A percentile compares a stretch with the other conserved stretches of the same genome.
phyloP scores from a whole-genome alignment of 164 flowering plant genomes.

The Macadamia tetraphylla region DNA sequence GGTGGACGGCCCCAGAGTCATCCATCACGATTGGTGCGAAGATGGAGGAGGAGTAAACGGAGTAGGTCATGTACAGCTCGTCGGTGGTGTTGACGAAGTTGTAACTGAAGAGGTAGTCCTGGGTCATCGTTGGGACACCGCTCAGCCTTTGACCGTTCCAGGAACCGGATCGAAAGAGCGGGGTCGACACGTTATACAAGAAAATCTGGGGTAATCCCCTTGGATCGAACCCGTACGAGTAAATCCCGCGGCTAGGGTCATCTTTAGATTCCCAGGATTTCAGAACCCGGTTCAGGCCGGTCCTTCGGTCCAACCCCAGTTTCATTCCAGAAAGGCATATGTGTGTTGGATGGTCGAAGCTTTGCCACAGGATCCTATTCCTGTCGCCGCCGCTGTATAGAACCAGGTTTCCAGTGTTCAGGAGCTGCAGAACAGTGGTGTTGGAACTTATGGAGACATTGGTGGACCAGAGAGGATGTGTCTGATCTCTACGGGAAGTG shows the following conservation, averaged over 20 bases:
- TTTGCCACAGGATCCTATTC: constrained; percentile 39
- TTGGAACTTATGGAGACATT: constrained; percentile 7
- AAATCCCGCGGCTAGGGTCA: constrained; percentile 40
- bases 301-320: constrained; percentile 32
- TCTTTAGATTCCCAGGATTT: constrained; percentile 39
- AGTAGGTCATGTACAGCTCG: constrained; percentile 12
- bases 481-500: not conserved
- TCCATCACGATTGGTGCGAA: constrained; percentile 13
- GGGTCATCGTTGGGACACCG: constrained; percentile 27
- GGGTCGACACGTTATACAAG: constrained; percentile 9
- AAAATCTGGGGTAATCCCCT: constrained; percentile 22
- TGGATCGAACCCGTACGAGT: constrained; percentile 15
- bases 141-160: constrained; percentile 27
- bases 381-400: constrained; percentile 3
- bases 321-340: constrained; percentile 39
- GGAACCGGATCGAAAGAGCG: constrained; percentile 24
- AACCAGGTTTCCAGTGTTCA: constrained; percentile 49
- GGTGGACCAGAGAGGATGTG: constrained; percentile 24
- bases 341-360: constrained; percentile 45
- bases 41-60: not conserved
- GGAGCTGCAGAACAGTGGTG: constrained; percentile 18
- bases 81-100: constrained; percentile 11
- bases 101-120: not conserved
- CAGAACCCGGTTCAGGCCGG: constrained; percentile 28
- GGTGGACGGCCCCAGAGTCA: constrained; percentile 12